Base-by-base conservation (phyloP, 2,329 filamentous ascomycete genomes). In the Peltaster fructicola region DNA sequence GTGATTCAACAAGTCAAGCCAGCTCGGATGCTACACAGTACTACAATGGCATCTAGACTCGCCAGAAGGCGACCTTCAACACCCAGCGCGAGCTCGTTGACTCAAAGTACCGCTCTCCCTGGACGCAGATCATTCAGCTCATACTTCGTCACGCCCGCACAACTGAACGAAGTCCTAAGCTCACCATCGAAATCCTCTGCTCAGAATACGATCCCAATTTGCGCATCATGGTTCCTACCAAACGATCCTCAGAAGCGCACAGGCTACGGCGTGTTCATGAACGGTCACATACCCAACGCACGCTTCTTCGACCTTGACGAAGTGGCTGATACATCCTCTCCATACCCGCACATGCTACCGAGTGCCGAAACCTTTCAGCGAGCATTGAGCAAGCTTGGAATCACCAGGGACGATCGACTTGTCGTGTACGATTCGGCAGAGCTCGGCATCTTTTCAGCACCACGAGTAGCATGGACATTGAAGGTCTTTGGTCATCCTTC, bases 301-400 rank as follows among this genome's bases (percentile, higher is more conserved):
- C 77, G 82, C 15, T 98, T 95, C 66, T 98, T 98, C 51, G 84
- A 98, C 51, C 65, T 98, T 26, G 88, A 98, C 53, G 80, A 72
- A 41, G 68, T 92, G 47, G 81, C 88, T 43, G 84, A 98, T 53
- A 72, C 73, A 36, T 69, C 71, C 39, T 91, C 77, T 27, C 77
- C 80, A 1, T 95, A 92, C 48, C 85, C 88, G 6, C 88, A 98
- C 51, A 98, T 98, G 88, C 68, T 98, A 3, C 88, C 88, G 3
- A 73, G 66, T 6, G 63, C 78, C 17, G 71, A 78, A 43, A 64
- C 69, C 25, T 95, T 98, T 46, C 78, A 80, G 21, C 67, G 73
- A 26, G 80, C 84, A 20, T 90, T 98, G 84, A 74, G 77, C 39
- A 68, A 76, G 36, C 56, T 98, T 23, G 88, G 88, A 6, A 88